These are phyloP conservation scores for Phyllosticta citribraziliensis DNA, from an alignment of 2,329 filamentous ascomycete species.

Conservation along the genomic window DNA sequence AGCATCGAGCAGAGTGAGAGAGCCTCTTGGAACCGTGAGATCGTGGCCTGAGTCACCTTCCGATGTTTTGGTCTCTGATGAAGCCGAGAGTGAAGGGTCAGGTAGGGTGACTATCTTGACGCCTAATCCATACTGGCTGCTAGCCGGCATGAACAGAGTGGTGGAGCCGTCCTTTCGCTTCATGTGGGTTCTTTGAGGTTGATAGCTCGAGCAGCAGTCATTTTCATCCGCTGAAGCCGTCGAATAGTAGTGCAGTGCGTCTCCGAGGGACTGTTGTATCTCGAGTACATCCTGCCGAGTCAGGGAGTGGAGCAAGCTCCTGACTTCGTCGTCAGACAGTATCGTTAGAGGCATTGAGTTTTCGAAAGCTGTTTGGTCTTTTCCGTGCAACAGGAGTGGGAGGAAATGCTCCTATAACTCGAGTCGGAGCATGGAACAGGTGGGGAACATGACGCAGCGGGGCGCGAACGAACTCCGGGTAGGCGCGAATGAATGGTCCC, in stretches of 20 bases:
- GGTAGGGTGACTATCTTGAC: conserved; percentile 53
- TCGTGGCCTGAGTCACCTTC: conserved; percentile 15
- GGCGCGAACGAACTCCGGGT: not conserved
- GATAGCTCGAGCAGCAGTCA: conserved; percentile 49
- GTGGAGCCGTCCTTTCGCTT: conserved; percentile 51
- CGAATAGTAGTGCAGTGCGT: conserved; percentile 56
- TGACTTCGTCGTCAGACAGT: conserved; percentile 47
- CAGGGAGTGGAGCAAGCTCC: conserved; percentile 45
- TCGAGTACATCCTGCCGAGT: conserved; percentile 46
- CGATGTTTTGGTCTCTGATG: conserved; percentile 14
- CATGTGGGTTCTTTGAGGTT: conserved; percentile 52
- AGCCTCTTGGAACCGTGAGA: conserved; percentile 44
- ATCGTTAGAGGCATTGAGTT: conserved; percentile 50
- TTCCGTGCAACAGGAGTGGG: not conserved
- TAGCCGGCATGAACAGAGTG: conserved; percentile 59
- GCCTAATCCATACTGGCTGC: conserved; percentile 48
- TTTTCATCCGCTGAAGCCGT: conserved; percentile 46
- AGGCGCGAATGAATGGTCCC: not conserved
- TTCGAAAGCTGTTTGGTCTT: not conserved
- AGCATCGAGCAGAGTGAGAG: conserved; percentile 49
- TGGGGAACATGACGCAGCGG: not conserved
- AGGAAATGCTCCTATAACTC: not conserved
- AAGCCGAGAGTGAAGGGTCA: conserved; percentile 2
- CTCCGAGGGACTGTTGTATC: conserved; percentile 49
- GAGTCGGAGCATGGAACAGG: not conserved